Conservation (phyloP, 1,284 basidiomycete genomes). For the Fomitopsis betulina region DNA sequence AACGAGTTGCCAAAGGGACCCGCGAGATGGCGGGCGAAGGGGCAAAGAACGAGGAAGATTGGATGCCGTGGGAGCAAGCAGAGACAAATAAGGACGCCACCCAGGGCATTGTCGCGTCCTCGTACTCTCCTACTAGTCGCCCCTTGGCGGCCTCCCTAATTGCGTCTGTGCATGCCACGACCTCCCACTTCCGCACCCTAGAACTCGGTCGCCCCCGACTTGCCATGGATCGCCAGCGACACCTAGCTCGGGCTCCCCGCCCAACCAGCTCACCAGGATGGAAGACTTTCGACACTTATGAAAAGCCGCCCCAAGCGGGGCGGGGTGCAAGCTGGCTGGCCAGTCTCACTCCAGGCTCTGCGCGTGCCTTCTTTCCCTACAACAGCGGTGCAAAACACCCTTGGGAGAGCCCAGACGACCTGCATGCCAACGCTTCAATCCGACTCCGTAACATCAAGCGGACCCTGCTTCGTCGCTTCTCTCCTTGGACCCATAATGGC, state of each 20-base stretch:
- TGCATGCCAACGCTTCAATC: constrained; percentile 8
- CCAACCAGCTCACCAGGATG: constrained; percentile 1
- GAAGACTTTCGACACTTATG: constrained; percentile 10
- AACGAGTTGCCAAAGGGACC: background rate
- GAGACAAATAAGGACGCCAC: background rate
- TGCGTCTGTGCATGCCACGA: background rate
- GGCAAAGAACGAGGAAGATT: too few species aligned
- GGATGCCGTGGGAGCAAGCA: background rate
- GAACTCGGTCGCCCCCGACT: background rate
- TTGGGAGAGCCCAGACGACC: constrained; percentile 9
- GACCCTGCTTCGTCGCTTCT: constrained; percentile 15
- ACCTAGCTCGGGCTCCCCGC: constrained; percentile 1
- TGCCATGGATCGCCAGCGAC: constrained; percentile 1
- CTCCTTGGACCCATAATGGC: constrained; percentile 13
- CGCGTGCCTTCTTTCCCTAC: constrained; percentile 11
- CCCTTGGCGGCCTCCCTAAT: background rate
- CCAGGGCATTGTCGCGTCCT: background rate
- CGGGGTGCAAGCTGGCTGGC: constrained; percentile 21
- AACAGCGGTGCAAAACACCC: constrained; percentile 14
- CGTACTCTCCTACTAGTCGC: background rate
- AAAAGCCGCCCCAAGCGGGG: constrained; percentile 12
- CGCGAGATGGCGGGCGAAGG: background rate
- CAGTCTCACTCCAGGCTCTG: constrained; percentile 15
- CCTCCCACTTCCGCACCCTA: background rate
- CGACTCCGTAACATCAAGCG: constrained; percentile 17